Conservation (phyloP, 768 basidiomycete species). For the Porphyrellus cyaneotinctus region DNA sequence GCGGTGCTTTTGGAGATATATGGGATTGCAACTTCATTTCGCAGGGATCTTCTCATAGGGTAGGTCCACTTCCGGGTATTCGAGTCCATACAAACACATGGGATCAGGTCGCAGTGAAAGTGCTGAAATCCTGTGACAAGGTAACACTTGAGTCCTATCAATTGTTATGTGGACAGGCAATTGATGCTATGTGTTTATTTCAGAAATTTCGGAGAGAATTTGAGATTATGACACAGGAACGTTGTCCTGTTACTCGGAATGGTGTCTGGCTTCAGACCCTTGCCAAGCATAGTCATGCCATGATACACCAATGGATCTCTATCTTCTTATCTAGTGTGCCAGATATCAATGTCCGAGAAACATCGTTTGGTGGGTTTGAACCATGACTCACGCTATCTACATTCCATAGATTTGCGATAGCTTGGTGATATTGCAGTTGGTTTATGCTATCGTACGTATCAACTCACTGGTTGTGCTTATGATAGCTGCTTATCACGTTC, state of each 20-base stretch:
- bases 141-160: slow-evolving; percentile 1
- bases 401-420: slow-evolving; percentile 4
- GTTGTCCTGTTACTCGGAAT: slow-evolving; percentile 31
- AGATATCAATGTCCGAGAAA: background rate
- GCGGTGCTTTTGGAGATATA: slow-evolving; percentile 21
- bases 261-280: slow-evolving; percentile 28
- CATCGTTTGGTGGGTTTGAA: slow-evolving; percentile 14
- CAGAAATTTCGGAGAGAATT: slow-evolving; percentile 30
- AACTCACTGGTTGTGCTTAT: background rate
- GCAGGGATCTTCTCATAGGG: background rate
- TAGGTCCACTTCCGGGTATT: background rate
- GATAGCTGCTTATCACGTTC: background rate
- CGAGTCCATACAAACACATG: background rate
- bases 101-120: slow-evolving; percentile 22
- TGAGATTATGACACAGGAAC: slow-evolving; percentile 17
- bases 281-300: slow-evolving; percentile 32
- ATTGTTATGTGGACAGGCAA: background rate
- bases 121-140: slow-evolving; percentile 9
- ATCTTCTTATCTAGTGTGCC: slow-evolving; percentile 14
- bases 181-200: background rate
- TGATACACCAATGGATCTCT: slow-evolving; percentile 30
- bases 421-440: slow-evolving; percentile 22
- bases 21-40: slow-evolving; percentile 23
- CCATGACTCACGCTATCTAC: background rate
- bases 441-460: slow-evolving; percentile 20